A percentile compares a stretch with the other conserved stretches of the same genome.
phyloP scores from a whole-genome alignment of 1,139 yeast genomes.

The Magnusiomyces suaveolens region DNA sequence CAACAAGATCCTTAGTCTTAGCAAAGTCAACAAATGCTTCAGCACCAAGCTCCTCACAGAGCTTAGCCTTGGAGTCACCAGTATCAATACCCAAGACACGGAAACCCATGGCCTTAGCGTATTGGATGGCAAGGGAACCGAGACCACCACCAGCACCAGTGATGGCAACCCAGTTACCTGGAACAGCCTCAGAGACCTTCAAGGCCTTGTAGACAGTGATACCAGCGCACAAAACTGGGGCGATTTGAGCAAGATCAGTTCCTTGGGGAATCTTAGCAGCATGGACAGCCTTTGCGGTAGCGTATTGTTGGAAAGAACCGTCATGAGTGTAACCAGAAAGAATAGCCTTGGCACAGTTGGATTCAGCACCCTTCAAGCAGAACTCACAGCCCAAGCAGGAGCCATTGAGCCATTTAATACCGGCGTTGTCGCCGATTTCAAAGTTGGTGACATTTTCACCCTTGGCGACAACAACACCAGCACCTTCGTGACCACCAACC shows the following conservation, averaged over 20 bases:
- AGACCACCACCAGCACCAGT: slow-evolving; percentile 84
- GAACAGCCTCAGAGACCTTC: slow-evolving; percentile 52
- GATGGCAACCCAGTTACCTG: slow-evolving; percentile 75
- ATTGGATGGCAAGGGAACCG: slow-evolving; percentile 72
- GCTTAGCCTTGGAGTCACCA: slow-evolving; percentile 53
- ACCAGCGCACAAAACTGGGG: slow-evolving; percentile 78
- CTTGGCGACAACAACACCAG: slow-evolving; percentile 66
- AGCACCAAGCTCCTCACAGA: slow-evolving; percentile 53
- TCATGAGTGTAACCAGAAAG: slow-evolving; percentile 73
- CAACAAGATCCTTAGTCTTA: slow-evolving; percentile 40
- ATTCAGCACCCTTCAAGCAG: slow-evolving; percentile 59
- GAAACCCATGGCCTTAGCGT: slow-evolving; percentile 74
- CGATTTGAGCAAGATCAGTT: slow-evolving; percentile 59
- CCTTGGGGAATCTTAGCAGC: slow-evolving; percentile 69
- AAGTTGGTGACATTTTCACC: slow-evolving; percentile 61
- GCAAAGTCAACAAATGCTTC: slow-evolving; percentile 59
- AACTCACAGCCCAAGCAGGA: slow-evolving; percentile 66
- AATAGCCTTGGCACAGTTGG: slow-evolving; percentile 59
- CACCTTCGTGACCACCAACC: slow-evolving; percentile 83
- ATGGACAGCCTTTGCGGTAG: slow-evolving; percentile 77
- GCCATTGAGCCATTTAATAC: slow-evolving; percentile 62
- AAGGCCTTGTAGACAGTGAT: slow-evolving; percentile 77
- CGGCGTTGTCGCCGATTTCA: slow-evolving; percentile 69
- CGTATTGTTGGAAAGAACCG: slow-evolving; percentile 78
- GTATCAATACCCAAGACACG: slow-evolving; percentile 71